Conservation (phyloP, 108 stramenopile genomes). For the Cyclotella sp. region DNA sequence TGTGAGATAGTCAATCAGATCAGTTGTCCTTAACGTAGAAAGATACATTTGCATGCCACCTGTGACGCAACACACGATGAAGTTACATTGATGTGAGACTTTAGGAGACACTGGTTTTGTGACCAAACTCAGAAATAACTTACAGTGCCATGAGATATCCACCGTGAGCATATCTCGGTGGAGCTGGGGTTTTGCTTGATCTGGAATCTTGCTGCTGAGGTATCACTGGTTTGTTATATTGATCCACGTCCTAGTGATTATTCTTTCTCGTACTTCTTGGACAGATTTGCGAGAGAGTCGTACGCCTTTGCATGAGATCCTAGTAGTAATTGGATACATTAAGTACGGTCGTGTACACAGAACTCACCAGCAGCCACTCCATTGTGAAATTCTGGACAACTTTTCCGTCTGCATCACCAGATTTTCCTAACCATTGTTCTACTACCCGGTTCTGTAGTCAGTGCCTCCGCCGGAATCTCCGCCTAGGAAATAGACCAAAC, state of each 20-base stretch:
- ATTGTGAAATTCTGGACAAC: conserved; percentile 99
- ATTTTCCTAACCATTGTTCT: too few relatives aligned
- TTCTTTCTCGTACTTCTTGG: conserved; percentile 41
- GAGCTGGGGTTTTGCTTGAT: conserved; percentile 35
- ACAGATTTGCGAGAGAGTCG: conserved; percentile 62
- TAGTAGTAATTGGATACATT: neutral
- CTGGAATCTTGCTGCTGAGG: conserved; percentile 37
- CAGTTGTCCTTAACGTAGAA: conserved; percentile 90
- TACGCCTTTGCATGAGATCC: conserved; percentile 64
- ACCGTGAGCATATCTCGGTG: conserved; percentile 78
- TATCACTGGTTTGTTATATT: conserved; percentile 86
- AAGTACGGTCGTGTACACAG: neutral
- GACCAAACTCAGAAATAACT: too few relatives aligned
- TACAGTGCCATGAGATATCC: conserved; percentile 93
- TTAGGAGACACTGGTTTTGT: too few relatives aligned
- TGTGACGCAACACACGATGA: neutral
- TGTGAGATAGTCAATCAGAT: conserved; percentile 97
- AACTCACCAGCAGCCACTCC: conserved; percentile 86
- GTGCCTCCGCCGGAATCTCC: too few relatives aligned
- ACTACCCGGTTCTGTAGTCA: too few relatives aligned
- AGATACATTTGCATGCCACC: conserved; percentile 92
- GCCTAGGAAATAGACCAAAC: too few relatives aligned
- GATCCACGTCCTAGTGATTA: conserved; percentile 95
- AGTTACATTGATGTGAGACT: neutral
- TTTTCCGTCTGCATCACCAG: too few relatives aligned